Base-by-base conservation (phyloP, 352 stramenopile genomes). In the Aphanomyces astaci region DNA sequence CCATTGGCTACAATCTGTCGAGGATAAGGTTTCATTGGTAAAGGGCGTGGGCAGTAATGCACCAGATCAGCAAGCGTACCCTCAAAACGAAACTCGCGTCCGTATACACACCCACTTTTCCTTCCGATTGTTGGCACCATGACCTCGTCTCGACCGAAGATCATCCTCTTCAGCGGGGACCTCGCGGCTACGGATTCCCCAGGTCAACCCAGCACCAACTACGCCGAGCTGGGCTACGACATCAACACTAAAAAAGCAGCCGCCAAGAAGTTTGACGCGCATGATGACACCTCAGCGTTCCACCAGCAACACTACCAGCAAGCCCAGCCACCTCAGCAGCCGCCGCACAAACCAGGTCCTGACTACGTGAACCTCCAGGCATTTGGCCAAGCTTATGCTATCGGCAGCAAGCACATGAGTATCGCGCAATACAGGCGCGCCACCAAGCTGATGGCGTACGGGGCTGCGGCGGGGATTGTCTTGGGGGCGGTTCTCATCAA, bases 401-500 rank as follows among this genome's bases (percentile, higher is more conserved):
- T 66, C 24, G 9, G 28, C 4, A 43, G 17, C 30, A 66, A 56
- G 46, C 45, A 52, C 17, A 17, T n/a, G 9, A 66, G 32, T 17
- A n/a, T 7, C 3, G 48, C 19, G 17, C 33, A 11, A 24, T 27
- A 59, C 17, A 39, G 51, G 22, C 22, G 30, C 51, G 24, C 48
- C 48, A 55, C 7, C 48, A 59, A 5, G 30, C 22, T n/a, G 33
- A 22, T 32, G 13, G 7, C 24, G 51, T 68, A 10, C n/a, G 77
- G 75, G 28, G 78, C 79, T 1, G 75, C 67, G 7, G 25, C 86
- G 15, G 82, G 79, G 7, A 72, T 87, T 43, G 74, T 73, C 15
- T 48, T 82, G 3, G 82, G 78, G 28, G 59, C 76, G 4, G 64
- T 88, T 56, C 72, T 89, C 30, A 72, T 75, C 48, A 73, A 79